Evolutionary conservation across 2,329 filamentous ascomycete genomes (phyloP).

Genomic region (Colletotrichum falcatum): DNA sequence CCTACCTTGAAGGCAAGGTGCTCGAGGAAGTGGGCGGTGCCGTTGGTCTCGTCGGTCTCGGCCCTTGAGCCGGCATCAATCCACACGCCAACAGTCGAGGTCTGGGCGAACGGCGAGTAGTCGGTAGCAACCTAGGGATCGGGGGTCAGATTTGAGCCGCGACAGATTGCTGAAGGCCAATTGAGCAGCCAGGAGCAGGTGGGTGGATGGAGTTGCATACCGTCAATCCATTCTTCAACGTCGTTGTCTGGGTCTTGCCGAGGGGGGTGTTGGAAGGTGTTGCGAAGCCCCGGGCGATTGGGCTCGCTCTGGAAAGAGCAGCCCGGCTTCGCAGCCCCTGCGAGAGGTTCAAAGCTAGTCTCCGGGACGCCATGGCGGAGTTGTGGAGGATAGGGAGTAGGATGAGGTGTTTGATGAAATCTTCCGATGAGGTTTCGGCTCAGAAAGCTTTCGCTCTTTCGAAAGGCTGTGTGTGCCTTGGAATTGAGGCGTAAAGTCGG

Average conservation of each 20-base stretch:
- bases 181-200: conserved; percentile 46
- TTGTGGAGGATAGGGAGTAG: conserved; percentile 61
- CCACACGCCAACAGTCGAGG: conserved; percentile 98
- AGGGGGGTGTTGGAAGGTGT: conserved; percentile 77
- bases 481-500: conserved; percentile 54
- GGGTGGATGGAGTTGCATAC: conserved; percentile 62
- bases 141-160: conserved; percentile 46
- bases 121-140: conserved; percentile 88
- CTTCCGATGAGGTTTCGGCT: conserved; percentile 55
- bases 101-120: conserved; percentile 98
- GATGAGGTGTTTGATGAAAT: conserved; percentile 70
- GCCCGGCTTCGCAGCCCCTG: conserved; percentile 89
- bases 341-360: conserved; percentile 94
- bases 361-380: conserved; percentile 90
- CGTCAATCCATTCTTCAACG: conserved; percentile 96
- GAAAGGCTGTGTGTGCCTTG: conserved; percentile 57
- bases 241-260: conserved; percentile 94
- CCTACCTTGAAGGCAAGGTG: conserved; percentile 99
- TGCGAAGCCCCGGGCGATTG: conserved; percentile 88
- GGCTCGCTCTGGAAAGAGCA: conserved; percentile 81
- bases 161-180: conserved; percentile 49
- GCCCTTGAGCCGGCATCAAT: conserved; percentile 98
- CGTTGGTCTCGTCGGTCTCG: conserved; percentile 98
- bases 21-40: conserved; percentile 99
- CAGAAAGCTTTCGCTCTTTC: conserved; percentile 58